Percentiles rank a stretch among this genome's conserved stretches.
Conservation (phyloP, 176 grass and related monocot genomes). For the Ensete ventricosum region DNA sequence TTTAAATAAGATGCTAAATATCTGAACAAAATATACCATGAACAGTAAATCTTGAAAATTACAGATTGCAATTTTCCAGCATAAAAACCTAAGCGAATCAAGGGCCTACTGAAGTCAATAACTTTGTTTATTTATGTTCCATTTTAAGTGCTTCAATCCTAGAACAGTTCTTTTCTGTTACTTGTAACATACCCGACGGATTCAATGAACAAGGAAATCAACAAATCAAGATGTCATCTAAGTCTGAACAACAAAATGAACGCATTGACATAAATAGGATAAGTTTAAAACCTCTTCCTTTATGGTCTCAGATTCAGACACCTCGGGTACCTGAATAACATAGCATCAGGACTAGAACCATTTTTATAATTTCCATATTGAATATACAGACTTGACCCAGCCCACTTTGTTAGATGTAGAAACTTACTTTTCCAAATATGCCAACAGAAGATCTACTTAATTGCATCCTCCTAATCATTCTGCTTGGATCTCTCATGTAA, state of each 20-base stretch:
- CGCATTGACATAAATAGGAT: background rate
- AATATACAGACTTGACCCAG: background rate
- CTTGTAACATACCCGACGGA: too few relatives aligned
- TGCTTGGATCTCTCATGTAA: conserved; percentile 93
- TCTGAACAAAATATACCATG: too few relatives aligned
- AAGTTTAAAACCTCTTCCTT: conserved; percentile 49
- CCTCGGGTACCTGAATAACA: conserved; percentile 34
- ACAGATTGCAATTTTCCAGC: too few relatives aligned
- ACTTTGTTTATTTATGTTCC: too few relatives aligned
- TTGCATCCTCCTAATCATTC: conserved; percentile 85
- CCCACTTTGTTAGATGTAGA: background rate
- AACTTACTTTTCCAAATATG: conserved; percentile 66
- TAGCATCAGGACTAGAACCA: background rate
- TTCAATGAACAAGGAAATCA: too few relatives aligned
- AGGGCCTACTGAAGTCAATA: too few relatives aligned
- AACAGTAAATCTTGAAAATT: too few relatives aligned
- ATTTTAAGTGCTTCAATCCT: too few relatives aligned
- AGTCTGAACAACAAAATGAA: conserved; percentile 9
- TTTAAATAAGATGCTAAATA: too few relatives aligned
- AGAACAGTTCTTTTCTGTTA: too few relatives aligned
- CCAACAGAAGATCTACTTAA: conserved; percentile 45
- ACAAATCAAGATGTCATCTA: background rate
- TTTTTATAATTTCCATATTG: background rate
- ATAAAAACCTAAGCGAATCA: too few relatives aligned
- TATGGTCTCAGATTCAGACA: background rate